Evolutionary conservation across 306 rosid genomes (phyloP).

Genomic region (Dicorynia guianensis): DNA sequence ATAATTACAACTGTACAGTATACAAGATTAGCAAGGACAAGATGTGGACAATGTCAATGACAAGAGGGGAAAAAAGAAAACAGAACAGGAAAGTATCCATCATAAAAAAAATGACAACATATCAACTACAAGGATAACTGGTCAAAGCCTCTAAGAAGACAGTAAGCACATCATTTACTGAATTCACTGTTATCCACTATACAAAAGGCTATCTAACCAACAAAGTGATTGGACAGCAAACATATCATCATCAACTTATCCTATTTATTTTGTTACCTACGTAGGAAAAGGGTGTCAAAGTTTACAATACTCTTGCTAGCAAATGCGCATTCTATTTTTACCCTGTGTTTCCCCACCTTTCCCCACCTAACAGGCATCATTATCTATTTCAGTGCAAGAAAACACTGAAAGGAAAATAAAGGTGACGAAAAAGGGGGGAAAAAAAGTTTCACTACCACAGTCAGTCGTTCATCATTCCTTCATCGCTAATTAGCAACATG

Average conservation of each 20-base stretch:
- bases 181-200: conserved; percentile 25
- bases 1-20: not conserved
- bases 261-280: not conserved
- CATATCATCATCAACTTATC: conserved; percentile 4
- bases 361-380: conserved; percentile 18
- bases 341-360: not conserved
- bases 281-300: not conserved
- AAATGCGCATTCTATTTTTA: not conserved
- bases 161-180: conserved; percentile 7
- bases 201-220: not conserved
- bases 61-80: not conserved
- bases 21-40: conserved; percentile 32
- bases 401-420: not conserved
- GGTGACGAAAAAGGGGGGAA: not conserved
- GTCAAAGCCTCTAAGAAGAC: conserved; percentile 23
- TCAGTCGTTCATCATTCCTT: conserved; percentile 27
- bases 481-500: conserved; percentile 13
- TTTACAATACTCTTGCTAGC: not conserved
- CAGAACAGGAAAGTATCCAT: not conserved
- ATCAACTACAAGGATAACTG: conserved; percentile 15
- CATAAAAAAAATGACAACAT: conserved; percentile 5
- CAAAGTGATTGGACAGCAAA: conserved; percentile 17
- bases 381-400: conserved; percentile 25
- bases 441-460: not conserved
- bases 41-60: conserved; percentile 10